phyloP scores from a whole-genome alignment of 2,329 filamentous ascomycete genomes.

The Gaeumannomyces sp. region DNA sequence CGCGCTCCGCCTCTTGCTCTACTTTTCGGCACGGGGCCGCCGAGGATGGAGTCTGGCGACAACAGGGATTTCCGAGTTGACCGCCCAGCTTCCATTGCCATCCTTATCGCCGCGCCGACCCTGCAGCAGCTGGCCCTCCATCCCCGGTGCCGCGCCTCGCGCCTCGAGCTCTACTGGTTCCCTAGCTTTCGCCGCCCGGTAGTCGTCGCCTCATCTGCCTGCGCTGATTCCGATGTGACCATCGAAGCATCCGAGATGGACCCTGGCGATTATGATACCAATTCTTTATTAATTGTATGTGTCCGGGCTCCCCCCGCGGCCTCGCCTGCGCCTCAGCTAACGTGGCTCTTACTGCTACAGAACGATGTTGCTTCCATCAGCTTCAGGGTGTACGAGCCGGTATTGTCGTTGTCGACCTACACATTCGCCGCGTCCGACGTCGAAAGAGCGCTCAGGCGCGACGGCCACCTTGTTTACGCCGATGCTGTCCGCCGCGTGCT shows the following conservation, averaged over 20 bases:
- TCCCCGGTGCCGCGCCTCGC: background rate
- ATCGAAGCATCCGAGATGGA: conserved; percentile 45
- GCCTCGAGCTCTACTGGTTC: background rate
- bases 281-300: conserved; percentile 52
- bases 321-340: conserved; percentile 1
- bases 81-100: conserved; percentile 3
- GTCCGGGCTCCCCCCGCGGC: background rate
- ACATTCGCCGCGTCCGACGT: conserved; percentile 43
- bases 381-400: conserved; percentile 31
- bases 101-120: conserved; percentile 3
- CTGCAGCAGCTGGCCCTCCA: background rate
- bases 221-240: conserved; percentile 9
- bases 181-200: background rate
- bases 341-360: conserved; percentile 25
- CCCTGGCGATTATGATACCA: conserved; percentile 57
- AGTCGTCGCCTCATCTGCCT: background rate
- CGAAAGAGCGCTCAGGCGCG: conserved; percentile 42
- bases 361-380: conserved; percentile 50
- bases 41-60: conserved; percentile 9
- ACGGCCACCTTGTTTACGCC: conserved; percentile 48
- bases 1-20: background rate
- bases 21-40: background rate
- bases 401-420: conserved; percentile 30
- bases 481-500: conserved; percentile 43
- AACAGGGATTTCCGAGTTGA: background rate